Conservation (phyloP, 495 filamentous ascomycete genomes). For the Aspergillus carlsbadensis region DNA sequence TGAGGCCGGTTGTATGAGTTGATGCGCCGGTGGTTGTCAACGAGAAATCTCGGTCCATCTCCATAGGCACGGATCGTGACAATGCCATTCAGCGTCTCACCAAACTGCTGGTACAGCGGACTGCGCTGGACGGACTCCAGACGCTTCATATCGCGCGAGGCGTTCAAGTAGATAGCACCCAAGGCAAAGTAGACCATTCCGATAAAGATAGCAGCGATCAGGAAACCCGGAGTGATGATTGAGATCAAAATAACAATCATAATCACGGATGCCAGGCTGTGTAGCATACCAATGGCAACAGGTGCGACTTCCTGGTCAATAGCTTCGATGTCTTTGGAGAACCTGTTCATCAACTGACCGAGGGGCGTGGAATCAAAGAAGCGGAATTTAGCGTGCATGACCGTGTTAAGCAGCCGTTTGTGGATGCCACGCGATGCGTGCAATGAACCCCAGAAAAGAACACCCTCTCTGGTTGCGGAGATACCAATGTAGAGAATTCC, state of each 20-base stretch:
- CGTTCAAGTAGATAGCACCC: constrained; percentile 83
- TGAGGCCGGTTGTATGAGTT: constrained; percentile 92
- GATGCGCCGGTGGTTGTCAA: constrained; percentile 87
- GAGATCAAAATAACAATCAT: constrained; percentile 92
- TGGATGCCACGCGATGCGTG: constrained; percentile 87
- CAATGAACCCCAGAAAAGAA: constrained; percentile 90
- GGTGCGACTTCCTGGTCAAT: constrained; percentile 96
- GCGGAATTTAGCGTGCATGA: constrained; percentile 87
- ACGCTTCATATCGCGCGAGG: constrained; percentile 90
- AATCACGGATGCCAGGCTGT: constrained; percentile 69
- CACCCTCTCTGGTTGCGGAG: constrained; percentile 75
- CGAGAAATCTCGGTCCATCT: constrained; percentile 87
- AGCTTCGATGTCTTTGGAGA: constrained; percentile 95
- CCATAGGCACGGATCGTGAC: constrained; percentile 98
- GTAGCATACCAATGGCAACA: constrained; percentile 74
- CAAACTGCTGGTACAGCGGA: constrained; percentile 97
- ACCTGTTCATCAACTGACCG: constrained; percentile 97
- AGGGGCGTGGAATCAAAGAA: constrained; percentile 98
- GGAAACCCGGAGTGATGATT: constrained; percentile 86
- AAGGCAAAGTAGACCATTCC: constrained; percentile 77
- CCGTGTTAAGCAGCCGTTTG: constrained; percentile 68
- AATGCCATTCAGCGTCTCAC: constrained; percentile 91
- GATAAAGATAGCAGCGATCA: constrained; percentile 86
- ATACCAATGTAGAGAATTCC: constrained; percentile 70
- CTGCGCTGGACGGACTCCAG: constrained; percentile 93